Evolutionary conservation across 176 grass and related monocot genomes (phyloP).

Genomic region (Calamus simplicifolius): DNA sequence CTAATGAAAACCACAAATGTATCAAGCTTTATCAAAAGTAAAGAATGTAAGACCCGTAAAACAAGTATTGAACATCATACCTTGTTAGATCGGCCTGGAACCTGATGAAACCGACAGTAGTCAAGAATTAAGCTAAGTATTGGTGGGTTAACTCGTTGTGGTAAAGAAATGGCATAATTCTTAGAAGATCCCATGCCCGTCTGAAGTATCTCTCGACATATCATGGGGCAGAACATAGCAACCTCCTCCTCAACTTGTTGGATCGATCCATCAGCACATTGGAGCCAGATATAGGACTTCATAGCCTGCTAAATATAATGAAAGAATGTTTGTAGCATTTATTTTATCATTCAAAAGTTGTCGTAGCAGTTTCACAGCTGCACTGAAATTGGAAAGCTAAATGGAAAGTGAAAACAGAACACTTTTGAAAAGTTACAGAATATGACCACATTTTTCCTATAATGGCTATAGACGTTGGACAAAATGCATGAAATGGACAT

Average conservation of each 20-base stretch:
- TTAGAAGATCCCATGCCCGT: slow-evolving; percentile 89
- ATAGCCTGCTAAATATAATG: slow-evolving; percentile 42
- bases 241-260: slow-evolving; percentile 99
- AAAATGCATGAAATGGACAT: no score
- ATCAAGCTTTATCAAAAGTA: neutral
- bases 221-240: slow-evolving; percentile 97
- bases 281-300: slow-evolving; percentile 97
- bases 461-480: no score
- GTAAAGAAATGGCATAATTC: slow-evolving; percentile 90
- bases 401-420: neutral
- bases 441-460: neutral
- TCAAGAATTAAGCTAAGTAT: slow-evolving; percentile 98
- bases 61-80: slow-evolving; percentile 22
- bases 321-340: neutral
- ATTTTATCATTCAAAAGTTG: neutral
- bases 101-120: slow-evolving; percentile 97
- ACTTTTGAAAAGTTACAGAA: neutral
- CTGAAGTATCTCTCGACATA: slow-evolving; percentile 82
- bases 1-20: no score
- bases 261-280: slow-evolving; percentile 98
- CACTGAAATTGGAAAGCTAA: neutral
- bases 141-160: slow-evolving; percentile 75
- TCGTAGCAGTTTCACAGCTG: neutral
- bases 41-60: neutral
- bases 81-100: slow-evolving; percentile 92